These are phyloP conservation scores for Barnettozyma wickerhamii DNA, from an alignment of 805 yeast species.

Conservation along the genomic window DNA sequence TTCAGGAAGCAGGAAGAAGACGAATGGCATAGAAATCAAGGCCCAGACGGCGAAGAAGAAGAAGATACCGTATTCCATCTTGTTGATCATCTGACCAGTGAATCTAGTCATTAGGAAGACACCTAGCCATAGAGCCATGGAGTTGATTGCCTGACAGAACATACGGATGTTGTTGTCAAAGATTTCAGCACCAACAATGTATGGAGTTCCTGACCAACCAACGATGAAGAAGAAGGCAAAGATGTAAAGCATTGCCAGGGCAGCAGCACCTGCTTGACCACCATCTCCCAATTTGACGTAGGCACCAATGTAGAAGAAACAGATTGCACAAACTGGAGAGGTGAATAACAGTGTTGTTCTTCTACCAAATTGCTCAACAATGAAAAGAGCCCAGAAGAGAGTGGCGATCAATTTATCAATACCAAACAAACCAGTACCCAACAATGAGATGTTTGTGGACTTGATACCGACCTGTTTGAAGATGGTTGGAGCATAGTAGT, in stretches of 20 bases:
- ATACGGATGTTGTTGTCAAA: conserved; percentile 41
- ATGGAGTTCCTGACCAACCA: conserved; percentile 47
- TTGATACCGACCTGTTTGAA: conserved; percentile 45
- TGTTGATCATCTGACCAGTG: conserved; percentile 39
- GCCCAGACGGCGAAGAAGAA: conserved; percentile 29
- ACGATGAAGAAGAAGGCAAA: conserved; percentile 42
- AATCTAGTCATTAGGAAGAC: conserved; percentile 45
- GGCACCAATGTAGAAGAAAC: conserved; percentile 47
- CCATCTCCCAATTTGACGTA: conserved; percentile 37
- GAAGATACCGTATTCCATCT: conserved; percentile 41
- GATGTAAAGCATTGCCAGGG: conserved; percentile 30
- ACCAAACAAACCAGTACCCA: conserved; percentile 53
- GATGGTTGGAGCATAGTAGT: conserved; percentile 50
- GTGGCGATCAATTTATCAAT: conserved; percentile 43
- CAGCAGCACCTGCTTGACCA: conserved; percentile 40
- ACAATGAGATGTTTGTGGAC: conserved; percentile 40
- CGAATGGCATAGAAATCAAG: conserved; percentile 31
- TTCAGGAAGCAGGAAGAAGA: conserved; percentile 41
- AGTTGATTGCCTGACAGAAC: conserved; percentile 40
- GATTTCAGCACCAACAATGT: conserved; percentile 43
- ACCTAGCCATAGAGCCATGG: conserved; percentile 46
- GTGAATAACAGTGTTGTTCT: conserved; percentile 37
- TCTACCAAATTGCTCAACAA: conserved; percentile 45
- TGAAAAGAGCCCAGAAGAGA: conserved; percentile 39
- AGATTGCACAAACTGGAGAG: conserved; percentile 36